A percentile compares a stretch with the other conserved stretches of the same genome.
phyloP scores from a whole-genome alignment of 2,329 filamentous ascomycete genomes.

The Ramichloridium luteum region DNA sequence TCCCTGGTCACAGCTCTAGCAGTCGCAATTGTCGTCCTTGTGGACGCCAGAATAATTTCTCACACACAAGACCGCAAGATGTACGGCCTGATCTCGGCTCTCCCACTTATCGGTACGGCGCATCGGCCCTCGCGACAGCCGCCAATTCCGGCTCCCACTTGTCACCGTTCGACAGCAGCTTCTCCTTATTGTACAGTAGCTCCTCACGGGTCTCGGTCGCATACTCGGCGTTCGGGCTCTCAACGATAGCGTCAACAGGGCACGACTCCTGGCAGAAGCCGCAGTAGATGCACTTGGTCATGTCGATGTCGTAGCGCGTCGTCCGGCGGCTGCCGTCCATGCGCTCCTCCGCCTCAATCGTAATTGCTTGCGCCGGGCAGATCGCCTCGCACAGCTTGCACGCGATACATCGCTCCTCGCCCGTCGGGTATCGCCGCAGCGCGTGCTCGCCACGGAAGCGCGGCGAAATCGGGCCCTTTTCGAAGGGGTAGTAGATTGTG shows the following conservation, averaged over 20 bases:
- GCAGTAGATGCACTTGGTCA: constrained; percentile 99
- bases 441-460: constrained; percentile 98
- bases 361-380: constrained; percentile 96
- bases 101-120: constrained; percentile 46
- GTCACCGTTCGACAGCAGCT: constrained; percentile 36
- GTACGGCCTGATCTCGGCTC: constrained; percentile 1
- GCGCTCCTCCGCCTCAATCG: constrained; percentile 96
- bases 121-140: constrained; percentile 80
- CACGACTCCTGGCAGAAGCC: constrained; percentile 98
- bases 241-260: constrained; percentile 88
- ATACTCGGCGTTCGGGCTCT: constrained; percentile 62
- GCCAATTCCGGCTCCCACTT: constrained; percentile 94
- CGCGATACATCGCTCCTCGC: constrained; percentile 97
- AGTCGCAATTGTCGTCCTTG: too few species aligned
- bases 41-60: too few species aligned
- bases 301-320: constrained; percentile 97
- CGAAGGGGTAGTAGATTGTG: constrained; percentile 97
- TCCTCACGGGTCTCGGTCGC: constrained; percentile 77
- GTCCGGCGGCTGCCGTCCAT: constrained; percentile 90
- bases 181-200: constrained; percentile 94
- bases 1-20: too few species aligned
- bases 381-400: constrained; percentile 99
- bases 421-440: constrained; percentile 86
- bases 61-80: too few species aligned
- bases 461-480: constrained; percentile 96